Conservation (phyloP, 352 stramenopile genomes). For the Phytophthora sp. region DNA sequence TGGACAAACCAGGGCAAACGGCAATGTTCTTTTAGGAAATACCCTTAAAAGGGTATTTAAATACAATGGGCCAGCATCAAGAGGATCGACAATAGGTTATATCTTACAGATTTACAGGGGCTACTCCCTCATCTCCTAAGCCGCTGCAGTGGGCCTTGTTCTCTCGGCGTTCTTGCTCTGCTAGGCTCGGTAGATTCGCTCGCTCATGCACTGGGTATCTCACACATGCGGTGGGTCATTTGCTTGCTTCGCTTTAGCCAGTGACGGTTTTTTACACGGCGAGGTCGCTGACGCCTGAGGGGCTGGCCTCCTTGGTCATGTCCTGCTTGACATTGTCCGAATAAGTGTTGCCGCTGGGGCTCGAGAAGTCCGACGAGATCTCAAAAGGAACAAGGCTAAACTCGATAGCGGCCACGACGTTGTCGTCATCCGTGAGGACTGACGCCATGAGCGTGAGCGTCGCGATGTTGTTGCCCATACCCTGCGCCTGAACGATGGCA, state of each 20-base stretch:
- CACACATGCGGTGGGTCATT: constrained; percentile 19
- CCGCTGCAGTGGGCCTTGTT: constrained; percentile 24
- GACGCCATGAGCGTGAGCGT: constrained; percentile 67
- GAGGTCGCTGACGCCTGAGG: constrained; percentile 59
- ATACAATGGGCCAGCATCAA: constrained; percentile 1
- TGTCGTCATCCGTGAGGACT: constrained; percentile 62
- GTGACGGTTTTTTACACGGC: constrained; percentile 45
- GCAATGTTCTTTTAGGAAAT: too few relatives aligned
- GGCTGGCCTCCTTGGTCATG: constrained; percentile 58
- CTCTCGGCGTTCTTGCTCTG: constrained; percentile 21
- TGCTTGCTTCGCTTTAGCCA: not conserved
- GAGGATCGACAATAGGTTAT: constrained; percentile 56
- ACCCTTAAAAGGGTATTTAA: too few relatives aligned
- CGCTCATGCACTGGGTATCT: constrained; percentile 28
- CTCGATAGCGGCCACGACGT: constrained; percentile 55
- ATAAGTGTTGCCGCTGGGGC: constrained; percentile 19
- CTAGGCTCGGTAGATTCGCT: constrained; percentile 20
- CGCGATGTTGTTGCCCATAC: constrained; percentile 42
- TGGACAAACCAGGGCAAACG: not conserved
- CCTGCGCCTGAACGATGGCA: constrained; percentile 58
- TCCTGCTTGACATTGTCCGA: constrained; percentile 37
- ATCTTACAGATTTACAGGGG: constrained; percentile 58
- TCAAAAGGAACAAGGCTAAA: constrained; percentile 74
- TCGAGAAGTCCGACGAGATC: constrained; percentile 48
- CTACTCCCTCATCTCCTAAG: constrained; percentile 26